These are phyloP conservation scores for Trichoderma gamsii DNA, from an alignment of 495 filamentous ascomycete species.

Conservation along the genomic window DNA sequence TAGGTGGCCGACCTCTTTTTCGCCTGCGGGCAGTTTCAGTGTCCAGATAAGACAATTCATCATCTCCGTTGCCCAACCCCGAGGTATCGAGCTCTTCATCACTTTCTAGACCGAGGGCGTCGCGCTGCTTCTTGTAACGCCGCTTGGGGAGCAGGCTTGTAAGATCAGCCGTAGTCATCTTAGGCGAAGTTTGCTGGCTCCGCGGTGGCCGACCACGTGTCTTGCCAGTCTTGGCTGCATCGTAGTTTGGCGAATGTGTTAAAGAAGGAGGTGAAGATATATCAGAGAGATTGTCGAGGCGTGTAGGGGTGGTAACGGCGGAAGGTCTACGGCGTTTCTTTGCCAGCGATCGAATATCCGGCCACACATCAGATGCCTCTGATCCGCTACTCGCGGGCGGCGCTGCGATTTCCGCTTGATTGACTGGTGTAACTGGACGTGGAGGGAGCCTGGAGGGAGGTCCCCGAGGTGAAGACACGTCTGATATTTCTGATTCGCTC, in stretches of 20 bases:
- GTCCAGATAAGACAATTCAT: conserved; percentile 34
- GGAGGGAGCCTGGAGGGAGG: conserved; percentile 20
- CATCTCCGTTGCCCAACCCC: conserved; percentile 27
- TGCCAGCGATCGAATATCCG: conserved; percentile 35
- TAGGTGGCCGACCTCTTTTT: conserved; percentile 1
- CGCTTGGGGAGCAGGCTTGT: conserved; percentile 38
- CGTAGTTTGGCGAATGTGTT: conserved; percentile 46
- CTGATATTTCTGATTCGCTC: conserved; percentile 26
- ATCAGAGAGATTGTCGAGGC: conserved; percentile 31
- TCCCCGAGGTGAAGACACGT: conserved; percentile 26
- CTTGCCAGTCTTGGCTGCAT: conserved; percentile 20
- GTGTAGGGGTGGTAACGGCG: conserved; percentile 21
- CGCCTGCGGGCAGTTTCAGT: conserved; percentile 15
- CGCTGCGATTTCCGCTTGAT: conserved; percentile 35
- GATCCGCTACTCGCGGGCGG: conserved; percentile 41
- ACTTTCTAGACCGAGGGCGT: conserved; percentile 17
- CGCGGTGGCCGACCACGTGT: conserved; percentile 21
- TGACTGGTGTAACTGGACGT: conserved; percentile 22
- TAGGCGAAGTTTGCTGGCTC: conserved; percentile 23
- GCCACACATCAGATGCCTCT: conserved; percentile 29
- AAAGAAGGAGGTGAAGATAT: conserved; percentile 46
- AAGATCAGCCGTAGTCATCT: conserved; percentile 39
- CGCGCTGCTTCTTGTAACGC: conserved; percentile 19
- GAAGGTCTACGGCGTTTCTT: conserved; percentile 26
- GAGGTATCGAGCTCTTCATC: conserved; percentile 29